Evolutionary conservation across 2,329 filamentous ascomycete genomes (phyloP), one percentile per base, ranked within the genome.

Genomic region (Exophiala mesophila): DNA sequence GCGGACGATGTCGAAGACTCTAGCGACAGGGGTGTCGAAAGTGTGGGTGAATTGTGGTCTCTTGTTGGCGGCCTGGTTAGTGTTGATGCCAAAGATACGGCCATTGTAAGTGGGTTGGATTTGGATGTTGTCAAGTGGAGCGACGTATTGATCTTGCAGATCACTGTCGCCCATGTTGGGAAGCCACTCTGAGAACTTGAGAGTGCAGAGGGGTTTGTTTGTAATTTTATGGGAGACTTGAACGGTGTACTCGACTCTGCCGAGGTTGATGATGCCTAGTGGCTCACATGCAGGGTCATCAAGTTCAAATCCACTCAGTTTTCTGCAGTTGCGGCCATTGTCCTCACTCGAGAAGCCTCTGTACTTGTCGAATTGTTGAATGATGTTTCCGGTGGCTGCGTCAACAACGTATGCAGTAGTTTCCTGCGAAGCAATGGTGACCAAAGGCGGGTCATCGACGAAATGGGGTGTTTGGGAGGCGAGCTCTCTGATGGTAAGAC

Each of bases 151-250:
- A 36, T 78, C 78, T 56, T 88, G 82, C 5, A 98, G 78, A 60
- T 98, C 92, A 50, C 78, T 78, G 63, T 98, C 90, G 47, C 82
- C 85, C 45, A 84, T 94, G 63, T 98, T 98, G 10, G 89, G 86
- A 1, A 81, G 82, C 92, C 92, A 98, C 63, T 98, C 92, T 8
- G 88, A 85, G 60, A 94, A 98, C 53, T 81, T 89, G 54, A 98
- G 78, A 0, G 87, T 95, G 57, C 88, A 94, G 49, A 98, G 83
- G 5, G 80, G 78, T 45, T 83, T 78, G 1, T 83, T 82, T 3
- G 79, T 82, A 54, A 84, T 77, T 32, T 75, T 77, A 47, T 86
- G 82, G 52, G 88, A 83, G 32, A 98, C 94, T 42, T 77, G 80
- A 47, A 98, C 83, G 4, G 79, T 90, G 64, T 98, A 98, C 62